Conservation (phyloP, 148 eudicot species). For the Camellia sinensis region DNA sequence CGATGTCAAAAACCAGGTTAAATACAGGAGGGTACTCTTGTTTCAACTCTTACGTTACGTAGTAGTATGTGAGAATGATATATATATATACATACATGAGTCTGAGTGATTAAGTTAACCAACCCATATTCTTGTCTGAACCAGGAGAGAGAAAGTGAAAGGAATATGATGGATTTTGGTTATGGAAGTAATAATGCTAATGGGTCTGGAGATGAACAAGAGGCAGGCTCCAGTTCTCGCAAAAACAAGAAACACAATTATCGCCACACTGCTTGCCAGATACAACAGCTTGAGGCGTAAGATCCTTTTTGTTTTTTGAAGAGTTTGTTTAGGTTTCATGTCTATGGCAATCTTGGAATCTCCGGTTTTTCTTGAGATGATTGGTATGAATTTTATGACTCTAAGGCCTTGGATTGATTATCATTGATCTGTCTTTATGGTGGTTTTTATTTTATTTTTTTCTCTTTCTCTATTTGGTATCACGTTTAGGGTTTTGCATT, state of each 20-base stretch:
- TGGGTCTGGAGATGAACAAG: conserved; percentile 24
- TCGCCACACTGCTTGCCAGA: conserved; percentile 39
- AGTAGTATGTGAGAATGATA: too few species aligned
- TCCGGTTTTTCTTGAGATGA: neutral
- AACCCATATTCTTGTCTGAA: too few species aligned
- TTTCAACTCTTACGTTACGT: too few species aligned
- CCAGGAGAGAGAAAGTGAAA: too few species aligned
- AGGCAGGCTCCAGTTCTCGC: conserved; percentile 11
- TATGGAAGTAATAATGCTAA: conserved; percentile 14
- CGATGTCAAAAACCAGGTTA: neutral
- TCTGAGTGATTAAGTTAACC: too few species aligned
- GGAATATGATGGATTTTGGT: conserved; percentile 18
- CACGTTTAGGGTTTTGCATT: neutral
- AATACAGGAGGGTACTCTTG: neutral
- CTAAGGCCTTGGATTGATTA: neutral
- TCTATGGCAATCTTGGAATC: neutral
- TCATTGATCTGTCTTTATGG: neutral
- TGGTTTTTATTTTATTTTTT: neutral
- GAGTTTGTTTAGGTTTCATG: neutral
- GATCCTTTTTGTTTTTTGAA: neutral
- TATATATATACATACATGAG: too few species aligned
- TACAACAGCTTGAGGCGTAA: conserved; percentile 37
- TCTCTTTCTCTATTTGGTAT: too few species aligned
- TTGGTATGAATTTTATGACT: neutral
- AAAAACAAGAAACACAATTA: conserved; percentile 17